Base-by-base conservation (phyloP, 202 grass and related monocot species). In the Carex arenaria region DNA sequence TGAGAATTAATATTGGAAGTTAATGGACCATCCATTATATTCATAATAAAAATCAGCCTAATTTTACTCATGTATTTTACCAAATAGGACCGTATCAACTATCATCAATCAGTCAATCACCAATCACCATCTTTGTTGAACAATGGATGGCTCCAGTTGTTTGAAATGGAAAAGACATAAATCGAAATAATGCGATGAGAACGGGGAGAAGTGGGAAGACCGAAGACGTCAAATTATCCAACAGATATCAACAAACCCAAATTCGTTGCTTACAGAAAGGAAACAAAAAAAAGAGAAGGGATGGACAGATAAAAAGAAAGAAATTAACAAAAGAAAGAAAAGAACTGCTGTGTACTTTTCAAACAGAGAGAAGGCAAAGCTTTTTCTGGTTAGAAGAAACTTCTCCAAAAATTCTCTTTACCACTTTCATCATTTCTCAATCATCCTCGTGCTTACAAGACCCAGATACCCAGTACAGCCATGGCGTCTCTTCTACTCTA, bases 401-500 rank as follows among this genome's bases (percentile, higher is more conserved):
- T 67, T 31, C 80, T 32, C 40, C 18, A 47, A 55, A 75, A 54
- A 26, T 18, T 18, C 57, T 80, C 38, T 72, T 67, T 71, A 18
- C 31, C 53, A 5, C 15, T 31, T 56, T 76, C 72, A 76, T 56
- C 49, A 76, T 32, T 76, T 55, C 26, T 26, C 72, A 71, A 86
- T 87, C 85, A 65, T 76, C 28, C 55, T 75, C 78, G 55, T 76
- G 52, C 64, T 76, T 76, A 61, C 66, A 19, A 75, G n/a, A 32
- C 61, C 61, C 9, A 26, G 59, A 75, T 7, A 32, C 61, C 61
- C 9, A 26, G 59, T 4, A 28, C 49, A 28, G 30, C 34, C 64
- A 79, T 69, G 62, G 61, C 43, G 60, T 60, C 73, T 56, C 52
- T 18, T 67, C 64, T 83, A 52, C 34, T 59, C 63, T 80, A 82